Conservation (phyloP, 176 grass and related monocot species). For the Canna indica region DNA sequence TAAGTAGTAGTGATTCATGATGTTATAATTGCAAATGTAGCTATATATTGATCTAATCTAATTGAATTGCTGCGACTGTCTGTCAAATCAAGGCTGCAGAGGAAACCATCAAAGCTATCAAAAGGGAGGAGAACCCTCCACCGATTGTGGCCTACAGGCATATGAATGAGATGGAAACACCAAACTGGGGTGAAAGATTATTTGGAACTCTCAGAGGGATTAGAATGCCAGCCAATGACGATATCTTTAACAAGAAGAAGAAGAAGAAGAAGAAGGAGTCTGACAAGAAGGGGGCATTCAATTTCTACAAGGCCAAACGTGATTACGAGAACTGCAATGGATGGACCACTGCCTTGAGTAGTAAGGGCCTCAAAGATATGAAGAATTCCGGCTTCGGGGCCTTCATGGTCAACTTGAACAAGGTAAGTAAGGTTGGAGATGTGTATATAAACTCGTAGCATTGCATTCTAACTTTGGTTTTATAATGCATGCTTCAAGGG, state of each 20-base stretch:
- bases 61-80: not conserved
- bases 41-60: not conserved
- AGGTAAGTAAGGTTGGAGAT: too few relatives aligned
- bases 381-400: slow-evolving; percentile 38
- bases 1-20: slow-evolving; percentile 23
- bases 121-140: slow-evolving; percentile 25
- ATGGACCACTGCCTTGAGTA: slow-evolving; percentile 67
- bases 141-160: slow-evolving; percentile 37
- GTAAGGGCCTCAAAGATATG: slow-evolving; percentile 42
- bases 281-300: slow-evolving; percentile 52
- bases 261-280: slow-evolving; percentile 46
- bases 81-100: slow-evolving; percentile 21
- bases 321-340: slow-evolving; percentile 85
- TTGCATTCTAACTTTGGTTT: not conserved
- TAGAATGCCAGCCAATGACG: not conserved
- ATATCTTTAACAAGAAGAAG: slow-evolving; percentile 56
- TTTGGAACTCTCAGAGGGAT: slow-evolving; percentile 40
- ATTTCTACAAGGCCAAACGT: slow-evolving; percentile 54
- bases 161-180: slow-evolving; percentile 22
- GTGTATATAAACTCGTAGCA: not conserved
- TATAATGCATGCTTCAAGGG: not conserved
- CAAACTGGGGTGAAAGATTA: slow-evolving; percentile 43
- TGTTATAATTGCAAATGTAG: too few relatives aligned
- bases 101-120: slow-evolving; percentile 30
- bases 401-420: slow-evolving; percentile 87